Conservation (phyloP, 768 basidiomycete genomes). For the Tulasnella sp. region DNA sequence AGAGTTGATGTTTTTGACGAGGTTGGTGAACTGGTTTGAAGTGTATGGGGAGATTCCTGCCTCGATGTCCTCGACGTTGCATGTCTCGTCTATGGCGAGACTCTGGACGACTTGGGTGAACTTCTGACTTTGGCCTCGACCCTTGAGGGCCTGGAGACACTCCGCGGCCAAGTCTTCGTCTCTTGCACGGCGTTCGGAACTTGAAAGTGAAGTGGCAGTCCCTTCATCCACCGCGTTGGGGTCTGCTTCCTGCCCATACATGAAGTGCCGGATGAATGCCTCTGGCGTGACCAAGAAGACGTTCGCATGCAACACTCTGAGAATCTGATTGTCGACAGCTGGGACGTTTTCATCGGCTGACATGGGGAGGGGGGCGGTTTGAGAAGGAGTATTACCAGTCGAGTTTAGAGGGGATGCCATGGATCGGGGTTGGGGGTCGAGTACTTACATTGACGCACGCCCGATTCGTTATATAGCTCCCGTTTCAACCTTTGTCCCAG, state of each 20-base stretch:
- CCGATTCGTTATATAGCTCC: neutral
- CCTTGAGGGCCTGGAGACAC: neutral
- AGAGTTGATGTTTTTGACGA: neutral
- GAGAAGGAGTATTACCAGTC: neutral
- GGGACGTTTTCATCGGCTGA: neutral
- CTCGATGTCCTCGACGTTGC: neutral
- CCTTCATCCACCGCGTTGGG: neutral
- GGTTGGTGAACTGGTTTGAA: neutral
- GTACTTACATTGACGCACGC: neutral
- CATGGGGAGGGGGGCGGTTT: neutral
- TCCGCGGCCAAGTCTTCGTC: neutral
- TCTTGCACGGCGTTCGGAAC: neutral
- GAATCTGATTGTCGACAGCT: neutral
- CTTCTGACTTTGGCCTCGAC: neutral
- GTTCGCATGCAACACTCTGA: neutral
- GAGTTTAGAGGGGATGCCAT: neutral
- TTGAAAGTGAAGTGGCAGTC: neutral
- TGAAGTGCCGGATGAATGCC: neutral
- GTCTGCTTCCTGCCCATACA: neutral
- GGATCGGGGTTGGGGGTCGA: neutral
- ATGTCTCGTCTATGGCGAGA: neutral
- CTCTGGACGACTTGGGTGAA: neutral
- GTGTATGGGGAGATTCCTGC: neutral
- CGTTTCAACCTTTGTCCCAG: neutral
- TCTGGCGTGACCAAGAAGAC: neutral